Percentiles rank a stretch among this genome's conserved stretches.
These are phyloP conservation scores for Suhomyces wounanorum DNA, from an alignment of 1,139 yeast species.

Conservation along the genomic window DNA sequence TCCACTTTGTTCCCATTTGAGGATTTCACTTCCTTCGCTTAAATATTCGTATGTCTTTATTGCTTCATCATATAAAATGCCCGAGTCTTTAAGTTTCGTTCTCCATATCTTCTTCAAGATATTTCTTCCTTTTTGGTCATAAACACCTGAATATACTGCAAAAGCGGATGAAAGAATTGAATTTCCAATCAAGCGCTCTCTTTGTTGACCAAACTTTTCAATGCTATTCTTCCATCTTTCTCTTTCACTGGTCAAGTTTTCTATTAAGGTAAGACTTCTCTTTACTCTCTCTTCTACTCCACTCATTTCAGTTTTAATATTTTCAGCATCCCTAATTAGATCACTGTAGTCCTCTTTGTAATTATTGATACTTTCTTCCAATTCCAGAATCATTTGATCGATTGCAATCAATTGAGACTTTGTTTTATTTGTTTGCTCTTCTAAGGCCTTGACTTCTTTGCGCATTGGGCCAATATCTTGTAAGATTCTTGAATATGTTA, in stretches of 20 bases:
- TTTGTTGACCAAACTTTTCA: constrained; percentile 48
- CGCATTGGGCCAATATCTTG: constrained; percentile 76
- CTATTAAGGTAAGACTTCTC: constrained; percentile 64
- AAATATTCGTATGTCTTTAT: constrained; percentile 39
- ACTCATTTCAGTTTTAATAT: constrained; percentile 69
- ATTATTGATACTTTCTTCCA: constrained; percentile 65
- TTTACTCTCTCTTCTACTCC: constrained; percentile 60
- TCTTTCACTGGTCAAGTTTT: constrained; percentile 66
- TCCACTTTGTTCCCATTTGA: constrained; percentile 56
- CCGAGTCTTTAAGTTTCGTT: constrained; percentile 33
- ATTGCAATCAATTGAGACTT: constrained; percentile 73
- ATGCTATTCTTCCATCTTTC: constrained; percentile 73
- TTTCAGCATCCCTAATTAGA: constrained; percentile 76
- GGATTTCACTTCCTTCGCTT: constrained; percentile 40
- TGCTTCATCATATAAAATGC: constrained; percentile 45
- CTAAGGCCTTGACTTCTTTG: constrained; percentile 63
- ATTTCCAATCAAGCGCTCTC: constrained; percentile 61
- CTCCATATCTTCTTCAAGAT: constrained; percentile 45
- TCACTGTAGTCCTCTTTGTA: constrained; percentile 71
- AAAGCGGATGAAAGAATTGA: constrained; percentile 64
- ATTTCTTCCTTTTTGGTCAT: constrained; percentile 55
- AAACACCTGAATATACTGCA: constrained; percentile 60
- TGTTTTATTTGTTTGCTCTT: constrained; percentile 61
- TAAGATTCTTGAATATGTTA: constrained; percentile 66
- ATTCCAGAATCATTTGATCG: constrained; percentile 76